Percentiles rank a stretch among this genome's conserved stretches.
These are phyloP conservation scores for Lavandula angustifolia DNA, from an alignment of 257 asterid species.

Conservation along the genomic window DNA sequence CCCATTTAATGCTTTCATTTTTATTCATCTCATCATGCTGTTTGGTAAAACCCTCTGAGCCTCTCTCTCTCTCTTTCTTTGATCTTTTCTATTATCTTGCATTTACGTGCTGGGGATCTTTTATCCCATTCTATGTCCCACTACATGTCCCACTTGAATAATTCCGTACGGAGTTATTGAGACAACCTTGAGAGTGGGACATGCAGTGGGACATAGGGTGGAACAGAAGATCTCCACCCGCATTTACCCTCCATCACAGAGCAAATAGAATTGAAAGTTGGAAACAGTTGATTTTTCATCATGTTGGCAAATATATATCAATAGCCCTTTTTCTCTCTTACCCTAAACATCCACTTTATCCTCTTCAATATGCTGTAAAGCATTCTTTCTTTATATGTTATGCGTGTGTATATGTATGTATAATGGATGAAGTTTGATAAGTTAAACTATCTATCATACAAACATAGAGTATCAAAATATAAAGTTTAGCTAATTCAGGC, in stretches of 20 bases:
- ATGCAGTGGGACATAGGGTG: too few species aligned
- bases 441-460: too few species aligned
- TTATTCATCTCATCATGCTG: constrained; percentile 33
- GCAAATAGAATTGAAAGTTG: constrained; percentile 8
- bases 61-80: constrained; percentile 20
- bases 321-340: constrained; percentile 21
- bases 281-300: constrained; percentile 18
- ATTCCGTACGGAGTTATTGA: too few species aligned
- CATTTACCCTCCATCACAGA: constrained; percentile 44
- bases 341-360: constrained; percentile 4
- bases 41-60: constrained; percentile 21
- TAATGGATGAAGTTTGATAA: too few species aligned
- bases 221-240: too few species aligned
- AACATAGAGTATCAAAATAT: too few species aligned
- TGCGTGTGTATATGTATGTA: too few species aligned
- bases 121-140: too few species aligned
- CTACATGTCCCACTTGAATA: too few species aligned
- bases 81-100: constrained; percentile 30
- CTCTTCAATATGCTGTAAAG: too few species aligned
- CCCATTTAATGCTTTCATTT: constrained; percentile 42
- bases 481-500: background rate
- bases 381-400: too few species aligned
- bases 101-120: constrained; percentile 38
- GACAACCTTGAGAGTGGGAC: too few species aligned
- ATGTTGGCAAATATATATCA: constrained; percentile 25